Evolutionary conservation across 108 stramenopile species (phyloP).

Genomic region (Fragilariopsis cylindrus): DNA sequence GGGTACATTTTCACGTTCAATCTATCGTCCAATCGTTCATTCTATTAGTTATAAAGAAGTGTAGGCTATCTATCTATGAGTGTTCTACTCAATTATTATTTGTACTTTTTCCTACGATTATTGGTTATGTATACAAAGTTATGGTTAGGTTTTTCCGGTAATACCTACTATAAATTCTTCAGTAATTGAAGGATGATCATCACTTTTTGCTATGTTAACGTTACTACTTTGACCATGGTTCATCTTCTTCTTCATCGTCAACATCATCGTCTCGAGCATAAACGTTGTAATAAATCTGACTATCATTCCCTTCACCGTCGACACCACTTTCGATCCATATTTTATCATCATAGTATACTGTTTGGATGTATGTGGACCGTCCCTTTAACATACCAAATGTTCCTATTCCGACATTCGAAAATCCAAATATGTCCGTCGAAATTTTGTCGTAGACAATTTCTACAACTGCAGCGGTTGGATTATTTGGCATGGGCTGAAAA

Average conservation of each 20-base stretch:
- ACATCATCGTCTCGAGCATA: slow-evolving; percentile 30
- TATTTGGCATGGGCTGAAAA: not conserved
- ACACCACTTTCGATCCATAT: slow-evolving; percentile 74
- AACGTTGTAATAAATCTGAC: slow-evolving; percentile 36
- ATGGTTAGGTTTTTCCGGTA: too few species aligned
- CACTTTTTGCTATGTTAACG: too few species aligned
- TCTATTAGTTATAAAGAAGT: too few species aligned
- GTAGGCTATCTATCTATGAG: too few species aligned
- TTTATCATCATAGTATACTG: slow-evolving; percentile 65
- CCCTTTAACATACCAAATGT: slow-evolving; percentile 77
- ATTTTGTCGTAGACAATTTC: slow-evolving; percentile 60
- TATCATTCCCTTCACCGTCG: slow-evolving; percentile 14
- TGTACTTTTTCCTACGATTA: too few species aligned
- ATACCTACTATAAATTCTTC: too few species aligned
- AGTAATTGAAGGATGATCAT: too few species aligned
- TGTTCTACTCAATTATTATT: too few species aligned
- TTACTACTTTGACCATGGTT: not conserved
- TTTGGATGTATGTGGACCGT: slow-evolving; percentile 53
- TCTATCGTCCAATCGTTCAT: too few species aligned
- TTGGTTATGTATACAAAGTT: too few species aligned
- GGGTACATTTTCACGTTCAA: too few species aligned
- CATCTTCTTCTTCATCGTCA: slow-evolving; percentile 13
- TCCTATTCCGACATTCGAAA: slow-evolving; percentile 61
- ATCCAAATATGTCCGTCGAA: slow-evolving; percentile 65
- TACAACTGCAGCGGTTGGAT: not conserved